A percentile compares a stretch with the other conserved stretches of the same genome.
These are phyloP conservation scores for Ophiorrhiza pumila DNA, from an alignment of 257 asterid species.

Conservation along the genomic window DNA sequence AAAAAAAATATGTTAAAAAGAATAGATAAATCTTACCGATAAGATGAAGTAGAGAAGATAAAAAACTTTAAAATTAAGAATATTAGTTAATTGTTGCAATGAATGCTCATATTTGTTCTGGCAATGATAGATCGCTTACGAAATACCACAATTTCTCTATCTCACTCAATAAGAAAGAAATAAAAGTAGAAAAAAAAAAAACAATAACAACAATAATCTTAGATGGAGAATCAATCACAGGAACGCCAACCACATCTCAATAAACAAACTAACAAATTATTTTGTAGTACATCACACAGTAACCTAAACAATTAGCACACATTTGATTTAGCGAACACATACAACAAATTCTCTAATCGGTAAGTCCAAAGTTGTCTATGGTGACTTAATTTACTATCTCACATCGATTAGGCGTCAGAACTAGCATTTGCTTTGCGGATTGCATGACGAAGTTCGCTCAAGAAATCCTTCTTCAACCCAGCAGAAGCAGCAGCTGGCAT, in stretches of 20 bases:
- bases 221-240: neutral
- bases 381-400: conserved; percentile 5
- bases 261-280: conserved; percentile 2
- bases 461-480: conserved; percentile 69
- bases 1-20: too few species aligned
- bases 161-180: neutral
- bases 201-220: neutral
- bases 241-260: neutral
- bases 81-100: too few species aligned
- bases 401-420: conserved; percentile 29
- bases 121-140: too few species aligned
- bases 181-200: neutral
- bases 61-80: too few species aligned
- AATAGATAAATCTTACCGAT: too few species aligned
- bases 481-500: conserved; percentile 47
- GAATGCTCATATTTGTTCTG: too few species aligned
- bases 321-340: conserved; percentile 2
- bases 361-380: neutral
- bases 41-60: too few species aligned
- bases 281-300: neutral
- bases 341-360: conserved; percentile 20
- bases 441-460: conserved; percentile 65
- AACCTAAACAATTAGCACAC: conserved; percentile 4
- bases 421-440: conserved; percentile 51
- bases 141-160: neutral